Base-by-base conservation (phyloP, 139 green algal species). In the Chlamydomonas sp. region DNA sequence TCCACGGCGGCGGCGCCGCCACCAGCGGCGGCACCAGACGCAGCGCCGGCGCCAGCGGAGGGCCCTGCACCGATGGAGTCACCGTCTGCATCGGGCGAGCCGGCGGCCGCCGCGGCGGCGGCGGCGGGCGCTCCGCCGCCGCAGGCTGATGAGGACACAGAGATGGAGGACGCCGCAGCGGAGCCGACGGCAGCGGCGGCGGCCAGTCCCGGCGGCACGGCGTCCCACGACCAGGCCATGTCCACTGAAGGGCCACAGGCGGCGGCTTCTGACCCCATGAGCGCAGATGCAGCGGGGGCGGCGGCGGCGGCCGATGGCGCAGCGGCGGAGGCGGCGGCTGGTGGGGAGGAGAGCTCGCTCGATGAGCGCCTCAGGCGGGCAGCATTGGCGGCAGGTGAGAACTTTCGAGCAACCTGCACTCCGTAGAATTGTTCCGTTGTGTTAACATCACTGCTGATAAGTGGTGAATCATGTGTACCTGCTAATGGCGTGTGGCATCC, bases 341-440 rank as follows among this genome's bases (percentile, higher is more conserved):
- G 18, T 76, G 69, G 61, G 17, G 81, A 72, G 20, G 71, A 72
- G 60, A 18, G 10, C 14, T 76, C 20, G 15, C 16, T 92, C 68
- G 83, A 92, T 7, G 73, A 80, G 2, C 84, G 78, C 4, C 57
- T 94, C 67, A 74, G 88, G 0, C 66, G 90, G 8, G 89, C 88
- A 7, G 91, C 91, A 12, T 1, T n/a, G 78, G 78, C 88, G 15
- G 87, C 69, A 57, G 83, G 82, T 87, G 4, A 0, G 63, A 49
- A 49, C 31, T 49, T 49, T 18, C 8, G 71, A 76, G 14, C 3
- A 15, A 73, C 67, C 67, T 73, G 9, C 67, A 73, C 8, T 15
- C 31, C 31, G 31, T 49, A 49, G 31, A 49, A 49, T 49, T 49
- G 31, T 49, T 49, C 31, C 31, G 31, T 49, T 49, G 31, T 73